Percentiles rank a stretch among this genome's conserved stretches.
These are phyloP conservation scores for Erigeron canadensis DNA, from an alignment of 129 eudicot genomes.

Conservation along the genomic window DNA sequence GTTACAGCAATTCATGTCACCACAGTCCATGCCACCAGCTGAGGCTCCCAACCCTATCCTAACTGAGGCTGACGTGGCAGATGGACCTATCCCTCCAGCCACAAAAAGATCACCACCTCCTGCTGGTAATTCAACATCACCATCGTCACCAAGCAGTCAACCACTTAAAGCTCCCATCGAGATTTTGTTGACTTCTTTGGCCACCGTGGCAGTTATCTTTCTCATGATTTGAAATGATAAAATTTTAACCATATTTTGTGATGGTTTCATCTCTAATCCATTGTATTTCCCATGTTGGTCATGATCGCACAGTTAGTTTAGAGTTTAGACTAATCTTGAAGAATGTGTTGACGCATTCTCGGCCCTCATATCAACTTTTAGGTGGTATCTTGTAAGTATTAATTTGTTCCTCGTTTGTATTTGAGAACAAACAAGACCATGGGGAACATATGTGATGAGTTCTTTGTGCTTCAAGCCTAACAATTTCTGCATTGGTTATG, in stretches of 20 bases:
- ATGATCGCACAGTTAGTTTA: slow-evolving; percentile 9
- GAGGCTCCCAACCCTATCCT: slow-evolving; percentile 71
- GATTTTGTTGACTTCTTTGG: slow-evolving; percentile 35
- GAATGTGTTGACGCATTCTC: slow-evolving; percentile 24
- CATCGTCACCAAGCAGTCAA: slow-evolving; percentile 47
- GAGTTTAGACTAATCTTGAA: slow-evolving; percentile 17
- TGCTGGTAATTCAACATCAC: slow-evolving; percentile 41
- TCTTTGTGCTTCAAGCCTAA: slow-evolving; percentile 27
- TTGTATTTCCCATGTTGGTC: slow-evolving; percentile 1
- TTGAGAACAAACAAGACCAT: slow-evolving; percentile 27
- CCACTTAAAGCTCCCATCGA: slow-evolving; percentile 32
- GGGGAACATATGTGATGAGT: slow-evolving; percentile 21
- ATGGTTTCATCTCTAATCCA: not conserved
- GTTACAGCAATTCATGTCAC: slow-evolving; percentile 35
- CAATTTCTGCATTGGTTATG: slow-evolving; percentile 6
- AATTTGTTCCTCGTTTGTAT: slow-evolving; percentile 31
- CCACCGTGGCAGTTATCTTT: slow-evolving; percentile 32
- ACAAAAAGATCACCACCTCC: slow-evolving; percentile 29
- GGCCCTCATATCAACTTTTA: not conserved
- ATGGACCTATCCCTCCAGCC: slow-evolving; percentile 64
- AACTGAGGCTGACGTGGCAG: slow-evolving; percentile 48
- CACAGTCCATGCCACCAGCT: slow-evolving; percentile 53
- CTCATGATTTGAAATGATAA: slow-evolving; percentile 22
- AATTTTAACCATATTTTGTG: not conserved
- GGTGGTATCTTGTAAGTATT: slow-evolving; percentile 29